Evolutionary conservation across 2,329 filamentous ascomycete species (phyloP).

Genomic region (Fusarium domesticum): DNA sequence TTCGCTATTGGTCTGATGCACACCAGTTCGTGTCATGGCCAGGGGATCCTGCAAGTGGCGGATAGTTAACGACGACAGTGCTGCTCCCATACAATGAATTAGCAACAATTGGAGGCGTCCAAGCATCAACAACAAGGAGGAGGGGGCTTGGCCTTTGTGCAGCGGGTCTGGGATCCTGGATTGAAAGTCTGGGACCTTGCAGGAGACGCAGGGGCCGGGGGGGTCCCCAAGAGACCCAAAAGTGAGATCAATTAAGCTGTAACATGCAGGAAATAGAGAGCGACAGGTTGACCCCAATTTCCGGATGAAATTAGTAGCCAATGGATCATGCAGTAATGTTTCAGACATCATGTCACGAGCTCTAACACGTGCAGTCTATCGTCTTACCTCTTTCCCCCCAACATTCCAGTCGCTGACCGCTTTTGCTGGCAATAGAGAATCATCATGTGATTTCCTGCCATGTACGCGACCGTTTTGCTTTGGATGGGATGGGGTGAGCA

Average conservation of each 20-base stretch:
- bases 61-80: neutral
- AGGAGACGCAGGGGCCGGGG: constrained; percentile 15
- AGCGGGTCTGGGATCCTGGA: neutral
- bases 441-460: constrained; percentile 35
- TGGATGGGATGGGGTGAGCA: neutral
- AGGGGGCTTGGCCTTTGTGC: neutral
- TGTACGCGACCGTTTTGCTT: constrained; percentile 29
- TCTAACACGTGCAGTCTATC: neutral
- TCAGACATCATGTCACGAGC: constrained; percentile 12
- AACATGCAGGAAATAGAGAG: constrained; percentile 7
- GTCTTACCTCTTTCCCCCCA: no score
- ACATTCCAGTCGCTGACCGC: no score
- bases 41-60: neutral
- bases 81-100: neutral
- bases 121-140: neutral
- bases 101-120: neutral
- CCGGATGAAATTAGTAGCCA: constrained; percentile 26
- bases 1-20: neutral
- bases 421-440: no score
- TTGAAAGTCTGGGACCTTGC: constrained; percentile 16
- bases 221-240: neutral
- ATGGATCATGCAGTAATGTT: constrained; percentile 18
- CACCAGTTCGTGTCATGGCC: neutral
- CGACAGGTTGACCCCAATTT: constrained; percentile 23
- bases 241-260: constrained; percentile 16